Evolutionary conservation across 2,329 filamentous ascomycete species (phyloP), one percentile per base, ranked within the genome.

Genomic region (Talaromyces albobiverticillius): DNA sequence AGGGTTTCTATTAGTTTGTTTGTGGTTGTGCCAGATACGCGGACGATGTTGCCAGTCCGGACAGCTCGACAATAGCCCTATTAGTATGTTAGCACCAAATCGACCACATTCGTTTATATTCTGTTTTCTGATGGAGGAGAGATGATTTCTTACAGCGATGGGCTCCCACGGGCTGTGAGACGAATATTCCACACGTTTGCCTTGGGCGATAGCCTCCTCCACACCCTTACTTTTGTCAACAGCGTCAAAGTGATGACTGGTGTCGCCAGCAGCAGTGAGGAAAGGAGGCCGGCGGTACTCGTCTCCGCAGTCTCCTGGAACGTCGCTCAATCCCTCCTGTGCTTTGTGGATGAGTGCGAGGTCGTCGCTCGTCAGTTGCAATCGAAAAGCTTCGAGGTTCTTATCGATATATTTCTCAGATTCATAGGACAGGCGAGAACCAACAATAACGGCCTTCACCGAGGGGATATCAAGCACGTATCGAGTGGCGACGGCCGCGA

Each of bases 221-320:
- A 38, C 36, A 38, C 18, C 8, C 9, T 20, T 38, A 20, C 14
- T 20, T 8, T 40, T 40, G 23, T 48, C 46, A 26, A 26, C n/a
- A 3, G 31, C 18, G 9, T 34, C 46, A 7, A 48, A 26, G 13
- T 38, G 46, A 23, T 38, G 20, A n/a, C 46, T 48, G 18, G 32
- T 36, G 23, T 48, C 32, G 14, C 32, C 46, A n/a, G 46, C 46
- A 6, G 46, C 46, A 26, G 46, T 48, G 9, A 48, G 23, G n/a
- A 48, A 48, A 3, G 46, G 46, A 23, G 46, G 46, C 25, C 32
- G 25, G n/a, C 31, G 46, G 18, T 48, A 48, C n/a, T 48, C 46
- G 11, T 48, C 46, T 38, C 46, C 46, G 20, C 32, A 48, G 20
- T 48, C 31, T 18, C 31, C 46, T 13, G 46, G 46, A 1, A 38